Conservation (phyloP, 139 green algal species). For the Deuterostichococcus epilithicus region DNA sequence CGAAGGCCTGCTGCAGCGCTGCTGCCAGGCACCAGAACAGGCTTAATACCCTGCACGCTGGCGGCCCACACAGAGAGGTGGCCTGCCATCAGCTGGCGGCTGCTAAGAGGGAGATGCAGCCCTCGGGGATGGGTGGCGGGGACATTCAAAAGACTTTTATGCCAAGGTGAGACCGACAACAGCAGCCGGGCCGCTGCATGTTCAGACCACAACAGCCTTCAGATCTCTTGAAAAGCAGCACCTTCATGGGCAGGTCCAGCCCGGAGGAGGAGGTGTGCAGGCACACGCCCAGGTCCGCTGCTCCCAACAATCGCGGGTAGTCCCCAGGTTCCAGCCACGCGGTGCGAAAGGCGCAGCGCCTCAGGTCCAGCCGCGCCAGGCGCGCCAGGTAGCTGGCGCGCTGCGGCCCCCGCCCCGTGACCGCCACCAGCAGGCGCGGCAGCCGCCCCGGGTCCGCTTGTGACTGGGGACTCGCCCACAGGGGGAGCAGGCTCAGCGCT, state of each 20-base stretch:
- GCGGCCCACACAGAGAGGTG: too few species aligned
- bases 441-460: constrained; percentile 4
- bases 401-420: constrained; percentile 84
- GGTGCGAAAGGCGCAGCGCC: constrained; percentile 74
- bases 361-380: constrained; percentile 62
- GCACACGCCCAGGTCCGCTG: constrained; percentile 86
- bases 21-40: too few species aligned
- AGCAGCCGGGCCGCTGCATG: background rate
- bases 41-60: too few species aligned
- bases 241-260: constrained; percentile 98
- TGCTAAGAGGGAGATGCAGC: too few species aligned
- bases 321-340: constrained; percentile 87
- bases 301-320: constrained; percentile 87
- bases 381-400: constrained; percentile 57
- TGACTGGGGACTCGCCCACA: background rate
- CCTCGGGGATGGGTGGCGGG: too few species aligned
- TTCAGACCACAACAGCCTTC: constrained; percentile 2
- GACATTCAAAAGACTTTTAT: too few species aligned
- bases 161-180: background rate
- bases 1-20: too few species aligned
- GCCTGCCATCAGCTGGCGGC: too few species aligned
- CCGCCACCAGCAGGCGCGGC: constrained; percentile 38
- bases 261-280: constrained; percentile 88
- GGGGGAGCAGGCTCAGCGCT: too few species aligned
- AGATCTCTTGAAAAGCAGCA: constrained; percentile 4